These are phyloP conservation scores for Lasiosphaeria hispida DNA, from an alignment of 495 filamentous ascomycete species.

Conservation along the genomic window DNA sequence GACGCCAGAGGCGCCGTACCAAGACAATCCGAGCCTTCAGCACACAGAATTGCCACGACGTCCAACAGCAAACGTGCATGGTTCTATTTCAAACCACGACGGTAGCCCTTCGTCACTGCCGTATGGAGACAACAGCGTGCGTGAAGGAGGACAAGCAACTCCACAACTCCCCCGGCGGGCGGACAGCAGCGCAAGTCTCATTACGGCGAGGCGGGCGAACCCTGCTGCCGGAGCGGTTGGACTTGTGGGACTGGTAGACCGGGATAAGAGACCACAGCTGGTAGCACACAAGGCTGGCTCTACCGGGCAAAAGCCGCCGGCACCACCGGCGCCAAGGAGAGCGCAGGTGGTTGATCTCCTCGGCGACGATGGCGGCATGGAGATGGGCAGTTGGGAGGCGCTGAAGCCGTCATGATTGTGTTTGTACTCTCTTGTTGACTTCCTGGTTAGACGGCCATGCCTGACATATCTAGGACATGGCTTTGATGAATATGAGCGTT, in stretches of 20 bases:
- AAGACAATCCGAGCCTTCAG: neutral
- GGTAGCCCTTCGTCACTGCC: conserved; percentile 1
- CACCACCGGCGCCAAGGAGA: conserved; percentile 27
- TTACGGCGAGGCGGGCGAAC: conserved; percentile 7
- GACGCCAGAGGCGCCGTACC: neutral
- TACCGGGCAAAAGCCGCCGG: conserved; percentile 16
- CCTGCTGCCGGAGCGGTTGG: conserved; percentile 25
- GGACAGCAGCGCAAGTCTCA: conserved; percentile 7
- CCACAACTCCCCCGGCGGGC: conserved; percentile 14
- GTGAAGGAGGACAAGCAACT: conserved; percentile 5
- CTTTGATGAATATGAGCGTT: neutral
- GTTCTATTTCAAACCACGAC: neutral
- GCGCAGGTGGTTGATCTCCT: conserved; percentile 38
- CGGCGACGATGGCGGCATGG: conserved; percentile 33
- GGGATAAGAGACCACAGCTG: conserved; percentile 14
- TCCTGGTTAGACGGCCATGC: neutral
- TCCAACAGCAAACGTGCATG: conserved; percentile 9
- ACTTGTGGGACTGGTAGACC: conserved; percentile 19
- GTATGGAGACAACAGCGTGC: conserved; percentile 6
- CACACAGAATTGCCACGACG: conserved; percentile 11
- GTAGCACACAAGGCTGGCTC: conserved; percentile 19
- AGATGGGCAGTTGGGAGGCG: conserved; percentile 49
- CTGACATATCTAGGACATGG: neutral
- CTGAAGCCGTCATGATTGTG: conserved; percentile 36
- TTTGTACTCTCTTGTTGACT: neutral